These are phyloP conservation scores for Orobanche coerulescens DNA, from an alignment of 257 asterid species.

Conservation along the genomic window DNA sequence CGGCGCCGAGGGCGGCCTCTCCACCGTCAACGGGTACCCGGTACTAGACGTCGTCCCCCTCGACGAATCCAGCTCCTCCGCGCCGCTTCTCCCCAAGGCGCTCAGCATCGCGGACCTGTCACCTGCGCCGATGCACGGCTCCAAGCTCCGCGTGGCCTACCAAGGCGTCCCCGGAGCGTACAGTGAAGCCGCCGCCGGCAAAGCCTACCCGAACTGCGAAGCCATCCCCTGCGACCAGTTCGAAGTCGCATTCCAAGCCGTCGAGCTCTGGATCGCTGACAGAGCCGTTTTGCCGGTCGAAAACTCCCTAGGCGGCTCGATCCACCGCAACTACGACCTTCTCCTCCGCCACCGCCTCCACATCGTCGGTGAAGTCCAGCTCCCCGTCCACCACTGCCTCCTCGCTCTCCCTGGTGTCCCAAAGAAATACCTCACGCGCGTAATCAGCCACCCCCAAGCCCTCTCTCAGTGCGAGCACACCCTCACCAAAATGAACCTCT, in stretches of 20 bases:
- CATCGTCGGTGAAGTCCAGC: slow-evolving; percentile 89
- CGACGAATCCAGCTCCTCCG: background rate
- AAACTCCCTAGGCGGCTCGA: slow-evolving; percentile 86
- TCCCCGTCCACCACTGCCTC: slow-evolving; percentile 85
- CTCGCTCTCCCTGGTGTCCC: slow-evolving; percentile 74
- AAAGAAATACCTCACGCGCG: slow-evolving; percentile 48
- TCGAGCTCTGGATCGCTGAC: slow-evolving; percentile 88
- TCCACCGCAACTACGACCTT: slow-evolving; percentile 90
- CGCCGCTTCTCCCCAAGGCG: slow-evolving; percentile 35
- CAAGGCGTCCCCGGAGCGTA: slow-evolving; percentile 91
- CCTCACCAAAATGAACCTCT: slow-evolving; percentile 50
- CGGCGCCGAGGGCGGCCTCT: slow-evolving; percentile 27
- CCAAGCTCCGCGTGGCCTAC: slow-evolving; percentile 73
- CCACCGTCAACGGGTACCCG: slow-evolving; percentile 47
- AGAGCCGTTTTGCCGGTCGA: slow-evolving; percentile 86
- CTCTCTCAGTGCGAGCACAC: slow-evolving; percentile 83
- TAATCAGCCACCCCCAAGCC: slow-evolving; percentile 89
- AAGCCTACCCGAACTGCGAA: slow-evolving; percentile 75
- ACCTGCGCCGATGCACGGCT: slow-evolving; percentile 87
- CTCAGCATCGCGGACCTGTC: slow-evolving; percentile 63
- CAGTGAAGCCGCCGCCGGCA: slow-evolving; percentile 87
- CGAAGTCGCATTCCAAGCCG: slow-evolving; percentile 85
- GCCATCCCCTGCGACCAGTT: slow-evolving; percentile 90
- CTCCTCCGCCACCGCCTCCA: slow-evolving; percentile 96
- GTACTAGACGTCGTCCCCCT: slow-evolving; percentile 41